These are phyloP conservation scores for Ophiostoma quercus DNA, from an alignment of 2,329 filamentous ascomycete species.

Conservation along the genomic window DNA sequence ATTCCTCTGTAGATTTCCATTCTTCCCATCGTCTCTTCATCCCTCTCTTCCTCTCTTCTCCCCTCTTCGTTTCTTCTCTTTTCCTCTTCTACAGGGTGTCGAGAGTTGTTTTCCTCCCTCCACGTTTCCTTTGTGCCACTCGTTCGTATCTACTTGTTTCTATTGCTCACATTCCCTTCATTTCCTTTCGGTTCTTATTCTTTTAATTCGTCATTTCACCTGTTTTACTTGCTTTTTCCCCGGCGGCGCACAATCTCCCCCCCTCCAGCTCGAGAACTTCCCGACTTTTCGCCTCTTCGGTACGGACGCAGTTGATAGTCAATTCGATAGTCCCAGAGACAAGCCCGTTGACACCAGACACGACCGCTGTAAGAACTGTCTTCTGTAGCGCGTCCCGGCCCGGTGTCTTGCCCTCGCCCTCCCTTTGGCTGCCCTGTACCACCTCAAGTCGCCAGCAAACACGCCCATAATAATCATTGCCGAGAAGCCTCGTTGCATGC, in stretches of 20 bases:
- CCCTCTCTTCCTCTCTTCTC: constrained; percentile 14
- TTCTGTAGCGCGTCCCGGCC: constrained; percentile 19
- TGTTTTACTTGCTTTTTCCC: constrained; percentile 14
- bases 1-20: not conserved
- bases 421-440: not conserved
- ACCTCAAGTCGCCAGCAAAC: not conserved
- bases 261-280: not conserved
- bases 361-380: not conserved
- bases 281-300: not conserved
- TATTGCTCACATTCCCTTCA: not conserved
- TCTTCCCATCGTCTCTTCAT: constrained; percentile 5
- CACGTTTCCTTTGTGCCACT: constrained; percentile 8
- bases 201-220: not conserved
- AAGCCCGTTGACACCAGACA: not conserved
- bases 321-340: not conserved
- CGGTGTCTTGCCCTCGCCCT: constrained; percentile 14
- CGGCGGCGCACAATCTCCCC: not conserved
- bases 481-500: not conserved
- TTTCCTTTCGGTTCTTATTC: not conserved
- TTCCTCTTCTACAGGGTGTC: not conserved
- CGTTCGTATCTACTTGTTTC: not conserved
- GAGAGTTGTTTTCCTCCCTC: constrained; percentile 5
- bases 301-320: not conserved
- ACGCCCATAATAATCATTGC: not conserved
- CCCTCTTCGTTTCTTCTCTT: constrained; percentile 1